Evolutionary conservation across 208 protist species (phyloP).

Genomic region (Leishmania braziliensis): DNA sequence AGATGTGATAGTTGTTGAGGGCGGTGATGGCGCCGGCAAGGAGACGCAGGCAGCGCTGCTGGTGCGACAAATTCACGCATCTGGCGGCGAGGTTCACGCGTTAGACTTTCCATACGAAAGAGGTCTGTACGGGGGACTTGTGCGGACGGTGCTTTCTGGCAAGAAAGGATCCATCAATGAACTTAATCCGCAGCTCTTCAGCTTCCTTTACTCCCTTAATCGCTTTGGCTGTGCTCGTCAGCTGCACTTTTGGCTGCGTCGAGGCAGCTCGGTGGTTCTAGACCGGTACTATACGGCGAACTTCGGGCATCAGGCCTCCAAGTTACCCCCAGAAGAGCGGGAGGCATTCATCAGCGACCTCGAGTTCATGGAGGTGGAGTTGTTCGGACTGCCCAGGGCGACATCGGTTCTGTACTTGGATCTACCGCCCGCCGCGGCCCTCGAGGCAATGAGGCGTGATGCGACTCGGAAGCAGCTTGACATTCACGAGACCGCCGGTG

Average conservation of each 20-base stretch:
- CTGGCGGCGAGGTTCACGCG: constrained; percentile 38
- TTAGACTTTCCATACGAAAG: constrained; percentile 90
- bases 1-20: constrained; percentile 83
- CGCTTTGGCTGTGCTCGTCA: constrained; percentile 69
- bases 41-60: constrained; percentile 85
- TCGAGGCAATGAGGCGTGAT: constrained; percentile 79
- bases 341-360: constrained; percentile 67
- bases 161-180: constrained; percentile 78
- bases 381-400: constrained; percentile 76
- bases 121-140: constrained; percentile 69
- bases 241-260: constrained; percentile 65
- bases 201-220: constrained; percentile 90
- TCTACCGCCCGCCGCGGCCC: constrained; percentile 65
- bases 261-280: constrained; percentile 71
- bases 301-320: constrained; percentile 91
- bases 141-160: constrained; percentile 85
- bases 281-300: constrained; percentile 93
- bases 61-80: constrained; percentile 24
- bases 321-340: constrained; percentile 68
- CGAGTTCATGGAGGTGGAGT: constrained; percentile 70
- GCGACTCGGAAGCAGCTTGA: constrained; percentile 73
- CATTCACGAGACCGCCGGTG: constrained; percentile 88
- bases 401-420: constrained; percentile 86
- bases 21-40: constrained; percentile 93
- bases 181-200: constrained; percentile 86